phyloP scores from a whole-genome alignment of 805 yeast genomes.

The Lipomyces anomalus region DNA sequence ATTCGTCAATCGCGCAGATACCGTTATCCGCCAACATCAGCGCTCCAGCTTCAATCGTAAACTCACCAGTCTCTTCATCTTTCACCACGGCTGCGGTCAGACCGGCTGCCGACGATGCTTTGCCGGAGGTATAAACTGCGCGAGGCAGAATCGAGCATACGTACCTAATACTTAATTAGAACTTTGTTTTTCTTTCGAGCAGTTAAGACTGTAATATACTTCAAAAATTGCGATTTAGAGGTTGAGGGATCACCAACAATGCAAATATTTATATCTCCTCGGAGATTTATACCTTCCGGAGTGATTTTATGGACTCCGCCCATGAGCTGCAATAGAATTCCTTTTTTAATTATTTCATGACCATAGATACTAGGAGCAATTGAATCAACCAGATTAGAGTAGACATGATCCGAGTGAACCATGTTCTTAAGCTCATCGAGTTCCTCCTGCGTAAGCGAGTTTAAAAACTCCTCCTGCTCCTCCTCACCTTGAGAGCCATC shows the following conservation, averaged over 20 bases:
- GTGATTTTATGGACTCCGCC: constrained; percentile 96
- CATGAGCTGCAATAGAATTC: constrained; percentile 75
- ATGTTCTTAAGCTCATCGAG: constrained; percentile 77
- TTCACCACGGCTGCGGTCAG: constrained; percentile 95
- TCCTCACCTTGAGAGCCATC: constrained; percentile 49
- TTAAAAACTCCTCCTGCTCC: constrained; percentile 72
- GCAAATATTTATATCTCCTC: constrained; percentile 96
- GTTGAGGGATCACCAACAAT: constrained; percentile 98
- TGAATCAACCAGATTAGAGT: constrained; percentile 76
- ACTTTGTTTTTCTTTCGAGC: too few relatives aligned
- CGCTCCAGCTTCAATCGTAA: constrained; percentile 98
- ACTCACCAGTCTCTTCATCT: constrained; percentile 96
- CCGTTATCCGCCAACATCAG: constrained; percentile 98
- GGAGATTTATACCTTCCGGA: constrained; percentile 84
- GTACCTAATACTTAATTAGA: too few relatives aligned
- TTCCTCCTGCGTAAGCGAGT: constrained; percentile 72
- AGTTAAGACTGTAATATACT: too few relatives aligned
- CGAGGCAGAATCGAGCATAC: constrained; percentile 88
- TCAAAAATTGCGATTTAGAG: constrained; percentile 90
- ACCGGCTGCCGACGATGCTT: constrained; percentile 98
- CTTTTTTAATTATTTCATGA: constrained; percentile 90
- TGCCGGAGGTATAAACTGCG: constrained; percentile 94
- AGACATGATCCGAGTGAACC: constrained; percentile 84
- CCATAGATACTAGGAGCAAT: constrained; percentile 96
- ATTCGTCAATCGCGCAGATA: constrained; percentile 96